Evolutionary conservation across 2,329 filamentous ascomycete species (phyloP).

Genomic region (Periconia macrospinosa): DNA sequence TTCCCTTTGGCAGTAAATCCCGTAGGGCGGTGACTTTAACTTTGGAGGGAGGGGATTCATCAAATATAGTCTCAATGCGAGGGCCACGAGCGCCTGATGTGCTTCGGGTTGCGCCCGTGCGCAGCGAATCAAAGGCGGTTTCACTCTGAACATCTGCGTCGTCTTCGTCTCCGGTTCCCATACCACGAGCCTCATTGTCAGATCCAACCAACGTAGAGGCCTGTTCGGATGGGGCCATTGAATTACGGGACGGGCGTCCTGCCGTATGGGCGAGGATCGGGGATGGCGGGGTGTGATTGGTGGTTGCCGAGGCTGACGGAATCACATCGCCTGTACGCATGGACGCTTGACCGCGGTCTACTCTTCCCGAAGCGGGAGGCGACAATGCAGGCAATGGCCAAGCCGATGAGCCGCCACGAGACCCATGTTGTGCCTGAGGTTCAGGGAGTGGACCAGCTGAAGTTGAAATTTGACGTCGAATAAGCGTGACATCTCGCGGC

Average conservation of each 20-base stretch:
- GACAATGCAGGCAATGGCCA: constrained; percentile 29
- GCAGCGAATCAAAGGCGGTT: constrained; percentile 74
- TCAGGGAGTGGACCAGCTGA: constrained; percentile 22
- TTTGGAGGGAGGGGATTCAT: constrained; percentile 66
- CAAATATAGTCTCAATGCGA: constrained; percentile 75
- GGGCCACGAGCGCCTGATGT: constrained; percentile 67
- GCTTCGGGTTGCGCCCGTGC: constrained; percentile 69
- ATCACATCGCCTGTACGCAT: constrained; percentile 35
- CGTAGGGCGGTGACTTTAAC: constrained; percentile 49
- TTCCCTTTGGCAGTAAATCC: constrained; percentile 52
- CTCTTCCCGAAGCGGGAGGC: constrained; percentile 20
- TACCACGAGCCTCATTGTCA: constrained; percentile 67
- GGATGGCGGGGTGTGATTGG: constrained; percentile 40
- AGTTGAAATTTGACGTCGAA: constrained; percentile 33
- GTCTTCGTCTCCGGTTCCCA: constrained; percentile 72
- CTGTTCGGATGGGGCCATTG: constrained; percentile 60
- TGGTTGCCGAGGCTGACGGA: constrained; percentile 27
- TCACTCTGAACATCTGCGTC: constrained; percentile 80
- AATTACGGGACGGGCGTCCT: constrained; percentile 54
- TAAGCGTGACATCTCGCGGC: constrained; percentile 37
- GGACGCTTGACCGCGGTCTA: constrained; percentile 29
- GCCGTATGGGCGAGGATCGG: constrained; percentile 37
- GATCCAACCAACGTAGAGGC: constrained; percentile 70
- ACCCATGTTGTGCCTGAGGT: constrained; percentile 13
- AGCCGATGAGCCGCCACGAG: constrained; percentile 19